These are phyloP conservation scores for Cercospora beticola DNA, from an alignment of 2,329 filamentous ascomycete species.

Conservation along the genomic window DNA sequence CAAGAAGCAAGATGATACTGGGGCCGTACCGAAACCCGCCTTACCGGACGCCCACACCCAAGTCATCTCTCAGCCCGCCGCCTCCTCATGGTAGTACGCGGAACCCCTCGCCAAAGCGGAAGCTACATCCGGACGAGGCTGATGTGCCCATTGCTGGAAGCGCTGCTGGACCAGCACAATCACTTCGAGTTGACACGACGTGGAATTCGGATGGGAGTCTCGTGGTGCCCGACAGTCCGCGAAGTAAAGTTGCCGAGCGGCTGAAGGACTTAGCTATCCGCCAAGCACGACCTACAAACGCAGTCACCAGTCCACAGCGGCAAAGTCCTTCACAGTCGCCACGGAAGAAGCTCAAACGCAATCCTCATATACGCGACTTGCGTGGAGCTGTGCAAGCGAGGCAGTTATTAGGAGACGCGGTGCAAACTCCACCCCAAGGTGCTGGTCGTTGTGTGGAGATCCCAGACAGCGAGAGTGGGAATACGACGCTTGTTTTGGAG, in stretches of 20 bases:
- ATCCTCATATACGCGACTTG: slow-evolving; percentile 6
- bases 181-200: slow-evolving; percentile 18
- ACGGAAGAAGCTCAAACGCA: slow-evolving; percentile 27
- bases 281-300: not conserved
- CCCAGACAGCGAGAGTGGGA: slow-evolving; percentile 14
- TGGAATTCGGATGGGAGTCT: not conserved
- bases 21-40: slow-evolving; percentile 28
- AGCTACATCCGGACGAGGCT: slow-evolving; percentile 15
- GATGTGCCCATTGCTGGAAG: not conserved
- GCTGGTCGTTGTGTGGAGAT: slow-evolving; percentile 5
- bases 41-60: slow-evolving; percentile 27
- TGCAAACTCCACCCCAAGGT: slow-evolving; percentile 1
- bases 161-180: not conserved
- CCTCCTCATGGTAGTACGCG: slow-evolving; percentile 5
- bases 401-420: not conserved
- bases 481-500: slow-evolving; percentile 9
- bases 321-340: slow-evolving; percentile 16
- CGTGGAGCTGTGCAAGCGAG: slow-evolving; percentile 4
- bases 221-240: slow-evolving; percentile 30
- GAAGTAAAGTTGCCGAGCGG: slow-evolving; percentile 33
- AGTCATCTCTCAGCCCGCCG: slow-evolving; percentile 20
- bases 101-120: slow-evolving; percentile 27
- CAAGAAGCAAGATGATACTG: slow-evolving; percentile 18
- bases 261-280: slow-evolving; percentile 28
- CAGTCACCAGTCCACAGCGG: not conserved